Conservation (phyloP, 345 rosid genomes). For the Brassica napus region DNA sequence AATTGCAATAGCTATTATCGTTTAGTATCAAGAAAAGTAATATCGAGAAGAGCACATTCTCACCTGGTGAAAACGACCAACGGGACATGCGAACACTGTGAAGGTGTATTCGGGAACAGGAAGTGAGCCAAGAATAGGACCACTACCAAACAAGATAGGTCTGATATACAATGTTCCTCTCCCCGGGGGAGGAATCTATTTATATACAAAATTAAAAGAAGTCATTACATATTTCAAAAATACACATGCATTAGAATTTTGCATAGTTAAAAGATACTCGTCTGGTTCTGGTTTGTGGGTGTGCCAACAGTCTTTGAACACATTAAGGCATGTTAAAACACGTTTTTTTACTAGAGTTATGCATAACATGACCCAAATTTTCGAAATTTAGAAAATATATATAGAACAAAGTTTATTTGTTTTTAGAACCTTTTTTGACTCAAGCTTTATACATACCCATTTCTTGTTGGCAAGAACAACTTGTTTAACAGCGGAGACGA, state of each 20-base stretch:
- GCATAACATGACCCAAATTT: background rate
- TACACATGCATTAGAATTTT: background rate
- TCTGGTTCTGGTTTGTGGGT: background rate
- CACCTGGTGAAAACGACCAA: slow-evolving; percentile 54
- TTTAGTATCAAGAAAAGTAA: background rate
- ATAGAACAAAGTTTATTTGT: background rate
- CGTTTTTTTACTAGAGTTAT: background rate
- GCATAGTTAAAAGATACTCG: background rate
- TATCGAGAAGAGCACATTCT: background rate
- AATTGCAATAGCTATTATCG: background rate
- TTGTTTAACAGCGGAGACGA: slow-evolving; percentile 54
- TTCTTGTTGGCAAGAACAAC: slow-evolving; percentile 52
- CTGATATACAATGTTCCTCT: slow-evolving; percentile 65
- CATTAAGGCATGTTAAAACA: background rate
- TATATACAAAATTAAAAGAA: background rate
- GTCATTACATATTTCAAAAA: background rate
- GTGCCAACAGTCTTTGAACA: background rate
- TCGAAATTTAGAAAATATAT: background rate
- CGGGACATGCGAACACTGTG: slow-evolving; percentile 54
- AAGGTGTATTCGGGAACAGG: slow-evolving; percentile 61
- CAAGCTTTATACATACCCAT: slow-evolving; percentile 49
- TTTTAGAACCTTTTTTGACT: slow-evolving; percentile 20
- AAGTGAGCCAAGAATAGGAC: slow-evolving; percentile 50
- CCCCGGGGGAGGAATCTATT: slow-evolving; percentile 63
- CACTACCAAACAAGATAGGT: slow-evolving; percentile 64